Base-by-base conservation (phyloP, 352 stramenopile species). In the Pythium rhizo-oryzae region DNA sequence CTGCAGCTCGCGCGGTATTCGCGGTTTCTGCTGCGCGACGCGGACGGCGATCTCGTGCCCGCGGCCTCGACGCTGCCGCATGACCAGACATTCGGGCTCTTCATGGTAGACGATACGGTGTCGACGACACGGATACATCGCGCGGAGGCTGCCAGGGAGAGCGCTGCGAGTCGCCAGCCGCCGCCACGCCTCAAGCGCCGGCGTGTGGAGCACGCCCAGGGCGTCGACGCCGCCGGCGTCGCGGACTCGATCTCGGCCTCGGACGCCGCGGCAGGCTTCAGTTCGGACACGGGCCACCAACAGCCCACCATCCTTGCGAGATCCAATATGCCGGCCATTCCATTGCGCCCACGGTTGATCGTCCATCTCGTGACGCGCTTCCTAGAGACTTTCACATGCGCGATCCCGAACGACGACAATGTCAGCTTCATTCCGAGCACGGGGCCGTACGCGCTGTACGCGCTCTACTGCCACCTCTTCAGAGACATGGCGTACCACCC, bases 371-470 rank as follows among this genome's bases (percentile, higher is more conserved):
- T 88, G 21, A 72, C 67, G 23, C 74, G 75, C 25, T 89, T 89
- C 51, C 67, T 89, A 16, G 62, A 80, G 23, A 78, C 71, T 12
- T 86, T 89, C 65, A 89, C 80, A n/a, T 41, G 62, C 1, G 65
- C 78, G 30, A 86, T 89, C 57, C 62, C 65, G 25, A 84, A 83
- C 62, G 78, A 89, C 59, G 80, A 89, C 68, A 85, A 86, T 56
- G 61, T 89, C 43, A 83, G 67, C 56, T 89, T 89, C 51, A 89
- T 89, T 56, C 80, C 80, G 0, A 86, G 76, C 56, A 60, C 62
- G 2, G 80, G 80, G 8, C 64, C 67, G 21, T 89, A 78, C 50
- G 74, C 78, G 13, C 70, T 89, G 33, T 84, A 85, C 50, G 71
- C 60, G 30, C 68, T 89, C 1, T 89, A 84, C 56, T 72, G 71